A percentile compares a stretch with the other conserved stretches of the same genome.
phyloP scores from a whole-genome alignment of 2,329 filamentous ascomycete genomes.

The Chrysosphaeria jannelii region DNA sequence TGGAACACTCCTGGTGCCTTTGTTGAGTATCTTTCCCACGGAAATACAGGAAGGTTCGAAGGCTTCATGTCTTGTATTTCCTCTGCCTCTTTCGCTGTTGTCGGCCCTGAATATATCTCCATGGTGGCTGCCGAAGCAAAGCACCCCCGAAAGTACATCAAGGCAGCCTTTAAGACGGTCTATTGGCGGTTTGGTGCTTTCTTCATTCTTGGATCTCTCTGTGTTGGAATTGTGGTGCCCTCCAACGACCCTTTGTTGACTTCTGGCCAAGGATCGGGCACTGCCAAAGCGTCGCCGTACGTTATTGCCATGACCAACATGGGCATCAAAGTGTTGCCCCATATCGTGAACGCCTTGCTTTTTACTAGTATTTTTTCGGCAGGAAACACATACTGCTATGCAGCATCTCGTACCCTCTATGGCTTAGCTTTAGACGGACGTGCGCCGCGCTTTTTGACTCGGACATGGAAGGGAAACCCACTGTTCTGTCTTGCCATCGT shows the following conservation, averaged over 20 bases:
- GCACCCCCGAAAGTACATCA: conserved; percentile 35
- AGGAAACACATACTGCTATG: conserved; percentile 26
- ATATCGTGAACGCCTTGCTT: conserved; percentile 32
- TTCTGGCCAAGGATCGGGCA: conserved; percentile 11
- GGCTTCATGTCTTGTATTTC: conserved; percentile 8
- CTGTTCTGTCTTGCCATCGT: conserved; percentile 11
- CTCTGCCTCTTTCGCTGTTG: conserved; percentile 12
- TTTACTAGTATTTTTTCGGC: conserved; percentile 26
- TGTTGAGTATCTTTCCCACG: conserved; percentile 9
- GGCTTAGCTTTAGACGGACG: conserved; percentile 12
- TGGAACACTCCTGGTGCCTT: conserved; percentile 15
- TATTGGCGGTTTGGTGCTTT: conserved; percentile 41
- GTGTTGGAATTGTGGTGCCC: conserved; percentile 35
- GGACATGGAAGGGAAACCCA: conserved; percentile 12
- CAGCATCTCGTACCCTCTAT: conserved; percentile 12
- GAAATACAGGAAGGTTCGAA: conserved; percentile 10
- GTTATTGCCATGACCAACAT: conserved; percentile 42
- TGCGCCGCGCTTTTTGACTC: conserved; percentile 11
- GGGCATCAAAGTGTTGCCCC: conserved; percentile 33
- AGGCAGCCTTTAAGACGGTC: conserved; percentile 34
- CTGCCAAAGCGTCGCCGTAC: conserved; percentile 24
- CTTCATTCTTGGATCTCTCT: conserved; percentile 32
- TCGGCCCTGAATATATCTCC: conserved; percentile 30
- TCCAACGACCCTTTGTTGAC: conserved; percentile 19
- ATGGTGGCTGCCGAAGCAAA: conserved; percentile 39